Evolutionary conservation across 306 rosid species (phyloP).

Genomic region (Rubus parviflorus): DNA sequence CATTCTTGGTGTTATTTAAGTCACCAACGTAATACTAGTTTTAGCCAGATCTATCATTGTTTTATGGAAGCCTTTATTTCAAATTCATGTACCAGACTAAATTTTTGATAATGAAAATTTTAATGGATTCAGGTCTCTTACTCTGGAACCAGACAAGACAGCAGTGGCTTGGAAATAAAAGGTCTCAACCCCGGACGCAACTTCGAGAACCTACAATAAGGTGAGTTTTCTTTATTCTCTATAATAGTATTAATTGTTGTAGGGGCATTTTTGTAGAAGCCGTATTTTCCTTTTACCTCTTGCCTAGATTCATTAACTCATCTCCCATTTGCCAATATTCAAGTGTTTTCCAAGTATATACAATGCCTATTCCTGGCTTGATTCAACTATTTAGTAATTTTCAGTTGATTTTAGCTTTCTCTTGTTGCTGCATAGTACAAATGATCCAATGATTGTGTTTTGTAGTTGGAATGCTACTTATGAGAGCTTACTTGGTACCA

Average conservation of each 20-base stretch:
- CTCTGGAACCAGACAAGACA: conserved; percentile 77
- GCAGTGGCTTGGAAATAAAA: conserved; percentile 68
- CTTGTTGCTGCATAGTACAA: not conserved
- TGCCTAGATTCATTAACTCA: not conserved
- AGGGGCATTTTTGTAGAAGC: not conserved
- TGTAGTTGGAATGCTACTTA: conserved; percentile 75
- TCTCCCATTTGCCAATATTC: not conserved
- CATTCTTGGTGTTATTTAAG: not conserved
- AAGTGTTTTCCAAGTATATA: conserved; percentile 1
- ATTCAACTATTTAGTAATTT: not conserved
- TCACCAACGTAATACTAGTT: not conserved
- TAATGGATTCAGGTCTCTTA: conserved; percentile 61
- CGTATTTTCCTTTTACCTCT: not conserved
- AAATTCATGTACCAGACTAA: not conserved
- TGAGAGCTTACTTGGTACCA: conserved; percentile 65
- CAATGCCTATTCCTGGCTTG: not conserved
- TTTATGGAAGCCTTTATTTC: not conserved
- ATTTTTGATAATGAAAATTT: conserved; percentile 11
- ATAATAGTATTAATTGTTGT: not conserved
- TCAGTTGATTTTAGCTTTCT: not conserved
- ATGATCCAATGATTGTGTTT: conserved; percentile 4
- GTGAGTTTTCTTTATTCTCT: conserved; percentile 36
- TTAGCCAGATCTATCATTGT: not conserved
- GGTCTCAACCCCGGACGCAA: conserved; percentile 30
- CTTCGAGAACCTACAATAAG: conserved; percentile 63